phyloP scores from a whole-genome alignment of 2,329 filamentous ascomycete genomes.

The Leptographium wingfieldii region DNA sequence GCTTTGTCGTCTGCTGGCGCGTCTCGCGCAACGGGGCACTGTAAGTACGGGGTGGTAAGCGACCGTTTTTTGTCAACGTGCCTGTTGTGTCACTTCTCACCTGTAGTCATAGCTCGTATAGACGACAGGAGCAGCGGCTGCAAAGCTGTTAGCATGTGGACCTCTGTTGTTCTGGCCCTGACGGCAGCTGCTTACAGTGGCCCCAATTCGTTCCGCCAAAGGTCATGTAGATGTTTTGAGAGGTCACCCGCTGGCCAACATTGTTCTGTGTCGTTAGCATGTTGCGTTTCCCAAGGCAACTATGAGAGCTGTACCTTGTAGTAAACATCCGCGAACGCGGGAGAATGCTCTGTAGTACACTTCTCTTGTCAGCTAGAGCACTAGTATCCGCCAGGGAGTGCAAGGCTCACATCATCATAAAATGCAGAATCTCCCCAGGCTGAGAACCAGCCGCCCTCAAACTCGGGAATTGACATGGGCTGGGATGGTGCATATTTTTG shows the following conservation, averaged over 20 bases:
- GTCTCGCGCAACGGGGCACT: slow-evolving; percentile 40
- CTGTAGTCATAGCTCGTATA: slow-evolving; percentile 32
- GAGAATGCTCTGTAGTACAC: slow-evolving; percentile 30
- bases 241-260: slow-evolving; percentile 34
- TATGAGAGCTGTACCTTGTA: slow-evolving; percentile 25
- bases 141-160: not conserved
- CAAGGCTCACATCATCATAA: slow-evolving; percentile 28
- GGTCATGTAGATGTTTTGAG: slow-evolving; percentile 30
- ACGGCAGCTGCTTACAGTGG: slow-evolving; percentile 20
- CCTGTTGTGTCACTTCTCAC: slow-evolving; percentile 1
- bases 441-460: slow-evolving; percentile 44
- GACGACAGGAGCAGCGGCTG: slow-evolving; percentile 32
- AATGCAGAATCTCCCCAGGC: slow-evolving; percentile 57
- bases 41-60: not conserved
- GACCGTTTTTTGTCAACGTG: not conserved
- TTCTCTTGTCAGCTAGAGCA: not conserved
- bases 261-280: slow-evolving; percentile 23
- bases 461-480: slow-evolving; percentile 40
- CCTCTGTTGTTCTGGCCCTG: not conserved
- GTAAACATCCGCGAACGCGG: slow-evolving; percentile 39
- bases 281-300: not conserved
- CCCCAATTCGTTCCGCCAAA: slow-evolving; percentile 79
- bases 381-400: not conserved
- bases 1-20: slow-evolving; percentile 36
- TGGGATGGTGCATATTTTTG: slow-evolving; percentile 41